Evolutionary conservation across 2,329 filamentous ascomycete genomes (phyloP), one percentile per base, ranked within the genome.

Genomic region (Dothistroma pini): DNA sequence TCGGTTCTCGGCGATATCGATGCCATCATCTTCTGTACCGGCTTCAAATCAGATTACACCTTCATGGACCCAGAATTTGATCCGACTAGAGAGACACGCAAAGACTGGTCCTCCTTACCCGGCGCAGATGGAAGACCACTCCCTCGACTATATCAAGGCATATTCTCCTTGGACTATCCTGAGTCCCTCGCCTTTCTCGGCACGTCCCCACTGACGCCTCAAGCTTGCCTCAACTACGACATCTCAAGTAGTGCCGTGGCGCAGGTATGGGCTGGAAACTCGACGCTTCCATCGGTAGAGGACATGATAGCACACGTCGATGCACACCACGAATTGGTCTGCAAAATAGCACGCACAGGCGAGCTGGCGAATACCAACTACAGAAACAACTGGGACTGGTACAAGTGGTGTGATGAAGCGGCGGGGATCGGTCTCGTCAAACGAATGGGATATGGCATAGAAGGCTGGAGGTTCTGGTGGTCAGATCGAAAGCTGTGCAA

Each of bases 381-480:
- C 6, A 44, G 54, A 12, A 61, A 61, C 35, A 61, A 61, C 21
- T 57, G 59, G 59, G 59, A 61, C 5, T 61, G 59, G 59, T 61
- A 34, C 38, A 54, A 57, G 41, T 61, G 59, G 59, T 61, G 59
- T 16, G 59, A 61, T 54, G 59, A 57, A 25, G 54, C 55, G 4
- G 59, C 59, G 3, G 59, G 59, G 7, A 54, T 61, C 10, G 59
- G 54, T 6, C 35, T 61, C 6, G 50, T 54, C 16, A 61, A 57
- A 49, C 38, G 59, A 16, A 53, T 59, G 47, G 56, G 48, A 6
- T 50, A 56, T 38, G 51, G 53, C 6, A 1, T 56, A 1, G 57
- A 56, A 41, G 60, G 57, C 14, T 60, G 60, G 60, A 63, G 60
- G 38, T 60, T 63, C 31, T 60, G 60, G 60, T 48, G 21, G 25